Evolutionary conservation across 1,284 basidiomycete species (phyloP).

Genomic region (Apiotrichum porosum): DNA sequence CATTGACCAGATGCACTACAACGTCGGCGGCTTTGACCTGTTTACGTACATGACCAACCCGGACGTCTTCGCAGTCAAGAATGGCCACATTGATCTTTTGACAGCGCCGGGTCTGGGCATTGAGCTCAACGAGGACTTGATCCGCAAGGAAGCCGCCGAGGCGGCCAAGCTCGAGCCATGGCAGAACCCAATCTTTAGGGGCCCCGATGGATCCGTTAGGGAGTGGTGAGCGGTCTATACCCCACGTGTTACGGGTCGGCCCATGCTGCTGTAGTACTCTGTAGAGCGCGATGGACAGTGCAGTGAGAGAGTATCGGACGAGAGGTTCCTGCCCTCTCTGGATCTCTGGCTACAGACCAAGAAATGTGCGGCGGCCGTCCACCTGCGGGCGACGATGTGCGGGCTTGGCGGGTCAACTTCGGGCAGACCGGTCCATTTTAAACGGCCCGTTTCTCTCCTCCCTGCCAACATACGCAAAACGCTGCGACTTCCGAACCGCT

Average conservation of each 20-base stretch:
- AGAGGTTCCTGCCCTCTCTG: no score
- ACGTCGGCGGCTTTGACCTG: conserved; percentile 61
- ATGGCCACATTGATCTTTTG: conserved; percentile 59
- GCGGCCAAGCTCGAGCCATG: conserved; percentile 48
- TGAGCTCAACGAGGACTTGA: conserved; percentile 61
- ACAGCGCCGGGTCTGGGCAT: conserved; percentile 64
- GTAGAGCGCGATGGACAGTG: not conserved
- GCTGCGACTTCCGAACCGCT: no score
- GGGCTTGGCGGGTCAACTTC: no score
- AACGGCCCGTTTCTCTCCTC: no score
- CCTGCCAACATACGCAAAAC: no score
- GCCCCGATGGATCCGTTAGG: conserved; percentile 54
- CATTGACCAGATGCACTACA: conserved; percentile 61
- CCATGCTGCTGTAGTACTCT: no score
- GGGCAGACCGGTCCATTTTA: no score
- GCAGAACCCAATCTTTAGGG: conserved; percentile 62
- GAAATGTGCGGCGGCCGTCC: no score
- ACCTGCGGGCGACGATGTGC: no score
- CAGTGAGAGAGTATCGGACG: not conserved
- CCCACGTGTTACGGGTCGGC: no score
- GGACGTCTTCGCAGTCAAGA: conserved; percentile 59
- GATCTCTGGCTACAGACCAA: no score
- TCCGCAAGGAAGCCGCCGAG: conserved; percentile 54
- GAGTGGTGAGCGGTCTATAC: conserved; percentile 53
- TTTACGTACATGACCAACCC: conserved; percentile 58